Evolutionary conservation across 116 monocot species (phyloP).

Genomic region (Papilionanthe hybrid): DNA sequence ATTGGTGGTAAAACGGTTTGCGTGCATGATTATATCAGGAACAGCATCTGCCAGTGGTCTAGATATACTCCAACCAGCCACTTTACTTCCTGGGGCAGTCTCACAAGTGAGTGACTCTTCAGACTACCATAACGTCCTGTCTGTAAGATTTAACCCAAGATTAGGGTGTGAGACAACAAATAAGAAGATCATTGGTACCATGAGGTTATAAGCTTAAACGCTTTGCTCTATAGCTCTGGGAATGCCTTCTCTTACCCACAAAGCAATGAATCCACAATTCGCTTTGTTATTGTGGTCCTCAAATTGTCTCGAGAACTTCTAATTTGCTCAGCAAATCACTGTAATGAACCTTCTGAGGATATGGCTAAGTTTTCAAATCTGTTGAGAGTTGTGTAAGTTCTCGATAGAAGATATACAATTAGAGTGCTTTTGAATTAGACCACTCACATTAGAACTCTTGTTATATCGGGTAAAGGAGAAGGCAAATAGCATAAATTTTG

Average conservation of each 20-base stretch:
- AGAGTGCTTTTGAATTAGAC: neutral
- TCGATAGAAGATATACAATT: neutral
- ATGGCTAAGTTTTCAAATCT: neutral
- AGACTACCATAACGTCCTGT: neutral
- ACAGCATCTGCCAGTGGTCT: constrained; percentile 45
- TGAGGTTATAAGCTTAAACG: neutral
- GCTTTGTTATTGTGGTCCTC: neutral
- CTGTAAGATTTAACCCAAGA: neutral
- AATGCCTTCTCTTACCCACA: neutral
- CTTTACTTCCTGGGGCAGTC: constrained; percentile 38
- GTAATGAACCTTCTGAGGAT: neutral
- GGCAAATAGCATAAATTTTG: neutral
- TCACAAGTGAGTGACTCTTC: constrained; percentile 32
- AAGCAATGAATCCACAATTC: neutral
- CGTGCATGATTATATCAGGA: constrained; percentile 83
- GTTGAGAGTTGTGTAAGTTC: neutral
- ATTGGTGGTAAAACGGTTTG: constrained; percentile 74
- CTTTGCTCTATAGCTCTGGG: neutral
- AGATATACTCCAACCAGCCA: constrained; percentile 81
- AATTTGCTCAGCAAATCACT: neutral
- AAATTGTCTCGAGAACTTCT: neutral
- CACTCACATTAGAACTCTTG: neutral
- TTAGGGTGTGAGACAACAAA: neutral
- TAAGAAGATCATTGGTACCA: neutral
- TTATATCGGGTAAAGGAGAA: neutral